These are phyloP conservation scores for Lycium ferocissimum DNA, from an alignment of 257 asterid species.

Conservation along the genomic window DNA sequence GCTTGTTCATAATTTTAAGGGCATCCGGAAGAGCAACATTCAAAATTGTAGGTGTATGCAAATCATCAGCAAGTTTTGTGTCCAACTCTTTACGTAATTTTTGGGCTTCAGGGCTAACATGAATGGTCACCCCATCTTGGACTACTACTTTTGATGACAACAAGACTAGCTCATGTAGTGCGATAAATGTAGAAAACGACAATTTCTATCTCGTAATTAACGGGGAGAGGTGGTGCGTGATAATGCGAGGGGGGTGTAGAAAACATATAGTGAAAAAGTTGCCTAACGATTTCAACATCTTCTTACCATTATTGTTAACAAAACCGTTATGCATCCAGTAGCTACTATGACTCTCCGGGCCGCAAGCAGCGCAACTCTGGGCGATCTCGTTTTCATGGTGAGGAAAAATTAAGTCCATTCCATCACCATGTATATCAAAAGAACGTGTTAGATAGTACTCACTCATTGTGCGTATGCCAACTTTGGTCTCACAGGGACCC, in stretches of 20 bases:
- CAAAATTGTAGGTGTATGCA: constrained; percentile 72
- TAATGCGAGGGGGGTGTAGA: too few species aligned
- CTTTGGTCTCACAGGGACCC: too few species aligned
- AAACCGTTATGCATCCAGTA: constrained; percentile 88
- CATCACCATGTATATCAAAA: constrained; percentile 91
- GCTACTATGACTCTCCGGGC: constrained; percentile 66
- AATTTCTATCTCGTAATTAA: constrained; percentile 74
- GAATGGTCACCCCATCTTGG: constrained; percentile 34
- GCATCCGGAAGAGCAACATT: constrained; percentile 68
- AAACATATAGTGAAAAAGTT: constrained; percentile 86
- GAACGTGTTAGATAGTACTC: constrained; percentile 68
- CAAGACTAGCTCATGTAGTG: too few species aligned
- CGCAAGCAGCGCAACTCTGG: constrained; percentile 84
- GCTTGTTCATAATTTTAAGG: constrained; percentile 55
- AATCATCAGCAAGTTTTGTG: constrained; percentile 69
- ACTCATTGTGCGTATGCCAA: constrained; percentile 41
- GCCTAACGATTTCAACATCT: constrained; percentile 83
- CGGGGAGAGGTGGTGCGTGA: constrained; percentile 91
- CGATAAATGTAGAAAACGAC: constrained; percentile 69
- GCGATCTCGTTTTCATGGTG: constrained; percentile 93
- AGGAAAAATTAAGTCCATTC: constrained; percentile 88
- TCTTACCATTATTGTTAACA: constrained; percentile 72
- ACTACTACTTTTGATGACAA: constrained; percentile 20
- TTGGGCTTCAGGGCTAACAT: constrained; percentile 51
- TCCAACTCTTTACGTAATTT: constrained; percentile 66